A percentile compares a stretch with the other conserved stretches of the same genome.
phyloP scores from a whole-genome alignment of 176 grass and related monocot species.

The Raddia distichophylla region DNA sequence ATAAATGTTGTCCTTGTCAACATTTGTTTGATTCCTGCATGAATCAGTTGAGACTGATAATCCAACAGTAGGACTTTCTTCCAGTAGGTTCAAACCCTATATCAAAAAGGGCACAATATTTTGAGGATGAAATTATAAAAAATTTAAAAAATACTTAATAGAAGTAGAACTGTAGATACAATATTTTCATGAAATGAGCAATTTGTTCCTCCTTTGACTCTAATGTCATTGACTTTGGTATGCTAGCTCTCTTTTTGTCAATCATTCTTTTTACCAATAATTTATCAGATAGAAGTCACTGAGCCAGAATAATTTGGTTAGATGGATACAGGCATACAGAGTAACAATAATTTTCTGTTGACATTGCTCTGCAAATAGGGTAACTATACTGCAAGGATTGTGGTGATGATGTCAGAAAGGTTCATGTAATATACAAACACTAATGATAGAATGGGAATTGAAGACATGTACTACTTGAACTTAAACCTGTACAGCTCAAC shows the following conservation, averaged over 20 bases:
- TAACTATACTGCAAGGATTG: not conserved
- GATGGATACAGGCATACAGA: not conserved
- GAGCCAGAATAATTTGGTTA: not conserved
- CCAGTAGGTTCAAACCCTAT: constrained; percentile 37
- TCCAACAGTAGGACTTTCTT: constrained; percentile 30
- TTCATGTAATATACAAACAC: not conserved
- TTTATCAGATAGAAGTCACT: not conserved
- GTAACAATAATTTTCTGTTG: not conserved
- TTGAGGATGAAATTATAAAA: not conserved
- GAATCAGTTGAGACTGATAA: constrained; percentile 24
- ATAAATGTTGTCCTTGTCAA: constrained; percentile 42
- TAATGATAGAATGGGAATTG: not conserved
- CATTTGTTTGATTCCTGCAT: constrained; percentile 27
- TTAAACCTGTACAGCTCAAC: not conserved
- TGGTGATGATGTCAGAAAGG: not conserved
- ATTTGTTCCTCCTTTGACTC: not conserved
- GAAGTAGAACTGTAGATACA: not conserved
- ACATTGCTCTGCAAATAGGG: not conserved
- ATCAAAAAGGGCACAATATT: constrained; percentile 14
- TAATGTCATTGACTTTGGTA: not conserved
- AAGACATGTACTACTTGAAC: not conserved
- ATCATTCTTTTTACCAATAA: not conserved
- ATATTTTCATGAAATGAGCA: not conserved
- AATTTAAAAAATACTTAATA: constrained; percentile 5
- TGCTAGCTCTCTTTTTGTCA: not conserved